A percentile compares a stretch with the other conserved stretches of the same genome.
phyloP scores from a whole-genome alignment of 2,329 filamentous ascomycete species.

The Coniella lustricola region DNA sequence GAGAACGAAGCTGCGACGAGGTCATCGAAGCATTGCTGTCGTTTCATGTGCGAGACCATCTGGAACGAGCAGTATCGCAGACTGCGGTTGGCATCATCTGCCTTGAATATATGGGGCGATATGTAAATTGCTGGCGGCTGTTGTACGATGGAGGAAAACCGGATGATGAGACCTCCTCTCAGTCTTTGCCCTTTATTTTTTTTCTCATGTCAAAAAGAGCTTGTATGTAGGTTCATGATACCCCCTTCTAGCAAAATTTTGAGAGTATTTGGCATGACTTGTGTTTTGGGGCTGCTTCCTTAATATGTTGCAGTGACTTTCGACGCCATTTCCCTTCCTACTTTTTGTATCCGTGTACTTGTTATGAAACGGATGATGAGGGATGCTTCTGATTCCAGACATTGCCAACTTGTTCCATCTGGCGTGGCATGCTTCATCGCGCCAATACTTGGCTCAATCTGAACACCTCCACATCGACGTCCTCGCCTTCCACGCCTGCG shows the following conservation, averaged over 20 bases:
- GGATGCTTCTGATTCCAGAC: not conserved
- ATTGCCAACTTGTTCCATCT: not conserved
- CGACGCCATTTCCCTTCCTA: too few relatives aligned
- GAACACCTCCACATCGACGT: constrained; percentile 8
- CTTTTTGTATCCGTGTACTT: too few relatives aligned
- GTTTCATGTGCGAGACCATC: too few relatives aligned
- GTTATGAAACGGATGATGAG: not conserved
- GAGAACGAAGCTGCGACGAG: too few relatives aligned
- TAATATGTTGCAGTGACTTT: too few relatives aligned
- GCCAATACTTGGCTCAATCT: constrained; percentile 10
- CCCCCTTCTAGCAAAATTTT: constrained; percentile 1
- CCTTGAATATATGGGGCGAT: not conserved
- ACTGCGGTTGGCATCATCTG: not conserved
- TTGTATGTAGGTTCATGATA: constrained; percentile 11
- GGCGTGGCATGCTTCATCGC: too few relatives aligned
- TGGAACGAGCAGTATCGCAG: too few relatives aligned
- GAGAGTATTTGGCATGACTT: not conserved
- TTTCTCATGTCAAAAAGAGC: not conserved
- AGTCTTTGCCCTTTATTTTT: not conserved
- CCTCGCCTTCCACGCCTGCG: not conserved
- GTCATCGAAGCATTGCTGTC: too few relatives aligned
- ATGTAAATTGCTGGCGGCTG: not conserved
- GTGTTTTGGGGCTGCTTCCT: too few relatives aligned
- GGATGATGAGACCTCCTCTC: constrained; percentile 3
- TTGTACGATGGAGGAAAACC: too few relatives aligned